A percentile compares a stretch with the other conserved stretches of the same genome.
Evolutionary conservation across 257 asterid species (phyloP).

Genomic region (Fraxinus quadrangulata): DNA sequence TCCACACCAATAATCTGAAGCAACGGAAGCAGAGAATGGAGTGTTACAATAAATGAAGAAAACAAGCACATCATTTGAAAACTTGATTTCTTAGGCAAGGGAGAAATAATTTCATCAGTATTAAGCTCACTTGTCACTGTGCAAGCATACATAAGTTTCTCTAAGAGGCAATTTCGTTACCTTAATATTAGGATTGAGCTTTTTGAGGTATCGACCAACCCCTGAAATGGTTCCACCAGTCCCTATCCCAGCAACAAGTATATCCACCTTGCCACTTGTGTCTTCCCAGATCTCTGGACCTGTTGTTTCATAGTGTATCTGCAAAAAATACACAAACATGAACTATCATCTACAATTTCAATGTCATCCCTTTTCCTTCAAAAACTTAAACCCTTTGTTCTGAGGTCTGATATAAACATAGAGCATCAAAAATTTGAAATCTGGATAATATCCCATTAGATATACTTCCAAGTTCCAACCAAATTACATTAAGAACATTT

Average conservation of each 20-base stretch:
- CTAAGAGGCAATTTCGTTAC: constrained; percentile 32
- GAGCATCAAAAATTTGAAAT: neutral
- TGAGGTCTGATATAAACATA: constrained; percentile 17
- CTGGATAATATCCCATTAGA: neutral
- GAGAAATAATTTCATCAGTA: neutral
- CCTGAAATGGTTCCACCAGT: constrained; percentile 98
- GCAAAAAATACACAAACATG: constrained; percentile 22
- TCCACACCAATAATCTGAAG: constrained; percentile 90
- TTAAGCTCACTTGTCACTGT: constrained; percentile 1
- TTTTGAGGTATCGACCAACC: constrained; percentile 84
- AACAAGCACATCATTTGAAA: constrained; percentile 5
- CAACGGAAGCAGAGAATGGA: constrained; percentile 21
- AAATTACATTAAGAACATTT: neutral
- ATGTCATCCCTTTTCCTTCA: neutral
- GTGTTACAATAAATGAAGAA: constrained; percentile 22
- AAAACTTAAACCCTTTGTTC: neutral
- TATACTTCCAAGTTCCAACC: constrained; percentile 9
- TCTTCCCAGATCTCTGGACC: constrained; percentile 99
- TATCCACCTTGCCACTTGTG: constrained; percentile 91
- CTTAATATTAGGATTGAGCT: constrained; percentile 72
- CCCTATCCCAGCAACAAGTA: constrained; percentile 96
- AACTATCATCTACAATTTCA: constrained; percentile 14
- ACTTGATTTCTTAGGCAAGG: neutral
- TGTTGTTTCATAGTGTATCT: constrained; percentile 96
- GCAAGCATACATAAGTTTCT: neutral